Percentiles rank a stretch among this genome's conserved stretches.
phyloP scores from a whole-genome alignment of 2,329 filamentous ascomycete genomes.

The Magnaporthiopsis rhizophila region DNA sequence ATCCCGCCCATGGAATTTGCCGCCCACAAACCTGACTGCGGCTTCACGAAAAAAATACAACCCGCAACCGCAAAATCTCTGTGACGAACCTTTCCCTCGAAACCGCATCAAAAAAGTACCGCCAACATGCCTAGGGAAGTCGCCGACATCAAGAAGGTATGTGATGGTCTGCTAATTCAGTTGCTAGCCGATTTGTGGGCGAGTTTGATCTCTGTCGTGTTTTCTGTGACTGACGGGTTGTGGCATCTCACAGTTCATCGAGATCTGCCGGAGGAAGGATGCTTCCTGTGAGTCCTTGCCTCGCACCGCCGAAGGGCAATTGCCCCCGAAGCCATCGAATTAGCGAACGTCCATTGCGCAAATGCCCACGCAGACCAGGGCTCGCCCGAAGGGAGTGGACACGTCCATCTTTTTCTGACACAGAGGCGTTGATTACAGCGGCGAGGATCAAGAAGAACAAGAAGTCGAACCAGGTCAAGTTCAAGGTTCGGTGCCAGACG shows the following conservation, averaged over 20 bases:
- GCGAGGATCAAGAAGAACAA: constrained; percentile 95
- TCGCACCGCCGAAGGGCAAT: not conserved
- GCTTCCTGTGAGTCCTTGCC: constrained; percentile 81
- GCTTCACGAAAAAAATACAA: constrained; percentile 7
- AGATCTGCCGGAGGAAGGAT: constrained; percentile 99
- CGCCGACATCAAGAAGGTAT: constrained; percentile 87
- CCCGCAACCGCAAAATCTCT: not conserved
- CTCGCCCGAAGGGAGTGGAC: constrained; percentile 10
- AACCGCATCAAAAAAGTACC: constrained; percentile 29
- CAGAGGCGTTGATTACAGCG: constrained; percentile 41
- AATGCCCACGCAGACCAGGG: not conserved
- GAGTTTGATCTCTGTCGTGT: not conserved
- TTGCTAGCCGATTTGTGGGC: not conserved
- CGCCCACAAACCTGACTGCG: constrained; percentile 6
- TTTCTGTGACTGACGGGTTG: not conserved
- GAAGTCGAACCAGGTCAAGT: constrained; percentile 90
- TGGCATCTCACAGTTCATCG: constrained; percentile 71
- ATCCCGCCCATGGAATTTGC: not conserved
- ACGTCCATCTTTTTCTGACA: constrained; percentile 2
- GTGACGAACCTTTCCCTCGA: constrained; percentile 14
- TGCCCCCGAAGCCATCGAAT: not conserved
- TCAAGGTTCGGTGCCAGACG: constrained; percentile 98
- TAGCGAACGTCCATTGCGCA: not conserved
- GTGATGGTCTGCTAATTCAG: constrained; percentile 13
- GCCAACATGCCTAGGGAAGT: constrained; percentile 97